Evolutionary conservation across 2,329 filamentous ascomycete species (phyloP).

Genomic region (Diaporthe citrichinensis): DNA sequence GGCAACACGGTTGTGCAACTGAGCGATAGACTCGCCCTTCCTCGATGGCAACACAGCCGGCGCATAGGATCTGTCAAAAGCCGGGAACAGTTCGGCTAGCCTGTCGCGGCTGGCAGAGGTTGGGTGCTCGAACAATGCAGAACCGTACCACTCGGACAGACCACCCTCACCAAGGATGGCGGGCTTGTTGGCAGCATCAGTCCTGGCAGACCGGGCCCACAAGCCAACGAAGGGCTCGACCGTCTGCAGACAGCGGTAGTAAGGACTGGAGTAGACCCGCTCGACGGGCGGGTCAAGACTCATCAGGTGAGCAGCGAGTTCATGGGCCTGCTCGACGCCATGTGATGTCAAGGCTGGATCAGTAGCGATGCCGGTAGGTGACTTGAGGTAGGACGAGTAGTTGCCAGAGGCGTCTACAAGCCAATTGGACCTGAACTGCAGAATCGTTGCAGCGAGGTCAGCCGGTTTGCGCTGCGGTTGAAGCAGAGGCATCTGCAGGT

Average conservation of each 20-base stretch:
- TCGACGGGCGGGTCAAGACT: constrained; percentile 77
- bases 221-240: constrained; percentile 77
- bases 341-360: constrained; percentile 91
- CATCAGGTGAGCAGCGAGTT: constrained; percentile 78
- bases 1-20: constrained; percentile 85
- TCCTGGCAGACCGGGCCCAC: constrained; percentile 43
- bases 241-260: constrained; percentile 90
- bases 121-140: constrained; percentile 88
- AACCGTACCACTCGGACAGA: constrained; percentile 91
- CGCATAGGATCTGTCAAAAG: constrained; percentile 69
- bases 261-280: constrained; percentile 85
- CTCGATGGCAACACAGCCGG: constrained; percentile 77
- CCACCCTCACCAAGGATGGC: constrained; percentile 69
- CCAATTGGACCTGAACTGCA: constrained; percentile 92
- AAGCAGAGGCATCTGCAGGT: constrained; percentile 20
- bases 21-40: constrained; percentile 83
- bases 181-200: constrained; percentile 40
- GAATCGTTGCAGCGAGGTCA: constrained; percentile 35
- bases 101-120: constrained; percentile 75
- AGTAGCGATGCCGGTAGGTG: constrained; percentile 88
- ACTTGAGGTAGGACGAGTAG: constrained; percentile 80
- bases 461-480: constrained; percentile 10
- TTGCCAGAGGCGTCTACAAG: constrained; percentile 83
- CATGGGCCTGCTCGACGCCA: constrained; percentile 84
- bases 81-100: constrained; percentile 78